Base-by-base conservation (phyloP, 2,329 filamentous ascomycete species). In the Clonostachys rhizophaga region DNA sequence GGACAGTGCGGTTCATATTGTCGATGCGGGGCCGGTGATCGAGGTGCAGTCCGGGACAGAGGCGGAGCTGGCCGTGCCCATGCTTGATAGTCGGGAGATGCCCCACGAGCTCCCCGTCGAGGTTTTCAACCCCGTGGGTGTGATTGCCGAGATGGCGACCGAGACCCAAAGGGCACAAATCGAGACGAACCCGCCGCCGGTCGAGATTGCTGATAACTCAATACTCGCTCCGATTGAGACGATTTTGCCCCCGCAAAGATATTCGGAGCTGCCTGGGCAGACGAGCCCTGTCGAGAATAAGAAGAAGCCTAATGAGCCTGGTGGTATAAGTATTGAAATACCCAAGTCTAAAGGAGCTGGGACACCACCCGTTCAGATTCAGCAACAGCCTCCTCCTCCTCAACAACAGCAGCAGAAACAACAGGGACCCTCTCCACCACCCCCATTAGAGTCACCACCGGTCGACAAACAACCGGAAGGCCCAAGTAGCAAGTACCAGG, bases 111-210 rank as follows among this genome's bases (percentile, higher is more conserved):
- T 64, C 5, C 57, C 62, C 0, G 64, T 55, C 10, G 49, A 61
- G n/a, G 47, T 43, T 7, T 16, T n/a, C n/a, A 24, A 72, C 35
- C 72, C 74, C 0, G 63, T 76, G 2, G 73, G 74, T 1, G 39
- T 68, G 14, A 59, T 78, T 18, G 68, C 74, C 4, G 75, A 78
- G 56, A 70, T 79, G 62, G 56, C 70, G 6, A 75, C 71, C 10
- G 66, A 70, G 16, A 75, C 73, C 1, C 65, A 62, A 1, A 52
- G 52, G 8, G 69, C 73, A 7, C 57, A 34, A 1, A 63, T 70
- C 6, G 74, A 78, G 50, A 59, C 56, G 12, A 61, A 75, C 39
- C 74, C 73, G 1, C 58, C 68, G 0, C 69, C 72, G 0, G 64
- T 75, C 5, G 74, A 78, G 54, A 66, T 78, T 51, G 66, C 62